These are phyloP conservation scores for Fusarium zealandicum DNA, from an alignment of 2,329 filamentous ascomycete species.

Conservation along the genomic window DNA sequence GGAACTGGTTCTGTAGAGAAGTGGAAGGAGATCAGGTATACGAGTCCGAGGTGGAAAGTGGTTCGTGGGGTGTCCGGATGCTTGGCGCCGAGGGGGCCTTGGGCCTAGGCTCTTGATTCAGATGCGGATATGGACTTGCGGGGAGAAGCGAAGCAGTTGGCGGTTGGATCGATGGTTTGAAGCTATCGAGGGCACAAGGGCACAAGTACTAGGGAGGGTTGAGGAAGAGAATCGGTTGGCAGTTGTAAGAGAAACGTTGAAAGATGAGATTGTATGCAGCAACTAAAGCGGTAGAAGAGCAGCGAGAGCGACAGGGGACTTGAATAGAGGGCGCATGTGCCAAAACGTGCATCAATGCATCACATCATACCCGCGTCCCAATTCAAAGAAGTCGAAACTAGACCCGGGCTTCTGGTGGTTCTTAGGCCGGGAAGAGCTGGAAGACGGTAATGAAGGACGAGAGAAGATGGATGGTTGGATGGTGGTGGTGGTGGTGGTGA, in stretches of 20 bases:
- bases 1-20: constrained; percentile 3
- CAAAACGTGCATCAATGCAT: constrained; percentile 31
- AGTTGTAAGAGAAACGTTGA: constrained; percentile 12
- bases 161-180: neutral
- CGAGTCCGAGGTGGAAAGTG: constrained; percentile 5
- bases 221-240: constrained; percentile 3
- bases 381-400: constrained; percentile 24
- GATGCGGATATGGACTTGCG: neutral
- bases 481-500: constrained; percentile 22
- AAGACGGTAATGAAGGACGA: constrained; percentile 18
- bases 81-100: constrained; percentile 14
- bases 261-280: constrained; percentile 9
- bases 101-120: constrained; percentile 1
- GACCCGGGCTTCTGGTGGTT: constrained; percentile 9
- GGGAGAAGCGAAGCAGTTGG: constrained; percentile 9
- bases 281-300: constrained; percentile 17
- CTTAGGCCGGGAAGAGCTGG: constrained; percentile 27
- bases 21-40: constrained; percentile 8
- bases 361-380: constrained; percentile 31
- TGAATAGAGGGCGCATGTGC: constrained; percentile 29
- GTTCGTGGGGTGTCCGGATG: constrained; percentile 14
- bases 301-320: constrained; percentile 32
- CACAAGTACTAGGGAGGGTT: neutral
- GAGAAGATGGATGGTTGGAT: constrained; percentile 25
- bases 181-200: neutral